Base-by-base conservation (phyloP, 495 filamentous ascomycete species). In the Tetracladium setigerum region DNA sequence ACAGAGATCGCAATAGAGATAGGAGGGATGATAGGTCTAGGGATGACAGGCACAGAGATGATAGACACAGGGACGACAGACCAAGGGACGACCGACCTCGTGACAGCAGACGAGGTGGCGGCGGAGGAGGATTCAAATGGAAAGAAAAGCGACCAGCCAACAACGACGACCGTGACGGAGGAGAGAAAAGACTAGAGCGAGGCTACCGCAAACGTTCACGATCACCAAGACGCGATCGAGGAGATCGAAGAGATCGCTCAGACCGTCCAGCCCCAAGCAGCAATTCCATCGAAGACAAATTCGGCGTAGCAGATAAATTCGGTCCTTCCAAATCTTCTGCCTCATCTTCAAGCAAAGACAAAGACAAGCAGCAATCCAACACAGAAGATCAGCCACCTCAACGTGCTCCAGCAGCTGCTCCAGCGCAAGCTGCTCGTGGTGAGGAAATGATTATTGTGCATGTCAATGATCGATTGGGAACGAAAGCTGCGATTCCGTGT, bases 361-460 rank as follows among this genome's bases (percentile, higher is more conserved):
- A 41, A 38, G 43, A 14, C n/a, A 31, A 8, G 1, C 8, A 38
- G 10, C 7, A 9, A 14, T 38, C 27, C 4, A 24, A 41, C 3
- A 31, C 14, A 16, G 35, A 47, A 17, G 46, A 51, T 33, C 48
- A 33, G 54, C 58, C 41, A 38, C 49, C 50, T 36, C 47, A 48
- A 46, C 37, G 58, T 50, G 32, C 63, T 48, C 4, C 55, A 38
- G 50, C 54, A 7, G 58, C 48, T 14, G 45, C 60, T 33, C 55
- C 65, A 7, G 49, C 65, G 8, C 58, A 65, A n/a, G 44, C 56
- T 4, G 49, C 54, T 0, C 48, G 64, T 17, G 66, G 70, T 2
- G 86, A 91, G 60, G 82, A 83, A 30, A 90, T 95, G 84, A 96
- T 95, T 45, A 77, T 92, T 17, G 89, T 96, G 13, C 77, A 88